Evolutionary conservation across 768 basidiomycete species (phyloP), one percentile per base, ranked within the genome.

Genomic region (Kwoniella sp.): DNA sequence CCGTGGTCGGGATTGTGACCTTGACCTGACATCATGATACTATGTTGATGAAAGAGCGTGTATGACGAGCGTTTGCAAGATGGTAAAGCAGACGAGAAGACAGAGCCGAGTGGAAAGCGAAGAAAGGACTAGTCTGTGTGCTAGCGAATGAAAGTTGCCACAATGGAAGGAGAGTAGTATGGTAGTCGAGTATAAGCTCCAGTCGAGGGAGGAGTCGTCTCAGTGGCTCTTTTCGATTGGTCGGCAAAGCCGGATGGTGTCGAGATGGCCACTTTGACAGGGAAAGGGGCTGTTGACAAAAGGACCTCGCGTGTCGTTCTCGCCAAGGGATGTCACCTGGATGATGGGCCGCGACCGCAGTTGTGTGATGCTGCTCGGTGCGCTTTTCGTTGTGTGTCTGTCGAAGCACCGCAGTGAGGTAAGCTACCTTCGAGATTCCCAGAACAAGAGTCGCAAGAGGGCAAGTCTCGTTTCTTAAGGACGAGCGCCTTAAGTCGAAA

Each of bases 1-100:
- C 55, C 30, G 26, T 29, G 26, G 34, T 53, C 61, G 55, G 30
- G 29, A n/a, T 63, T 37, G 5, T 26, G 54, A 8, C 55, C 34
- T 38, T 38, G 55, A 38, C 30, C n/a, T 8, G 53, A 25, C 53
- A 51, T 51, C 23, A 51, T 45, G 17, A 3, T 20, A 45, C 41
- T 17, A 20, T 45, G 41, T 45, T 3, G 15, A 11, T 17, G 17
- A 20, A 20, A 45, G 17, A 20, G 41, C 41, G 41, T 45, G 41
- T 45, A 45, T 45, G 11, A 3, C 41, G 17, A 20, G 41, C 20
- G 17, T 3, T 17, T 11, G 8, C 15, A 20, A 45, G 20, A 5
- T 37, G 34, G 20, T 45, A 20, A 45, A 17, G 15, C n/a, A 45
- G 41, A 17, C 17, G 8, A 3, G 20, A 17, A 45, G 41, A 45